A percentile compares a stretch with the other conserved stretches of the same genome.
Evolutionary conservation across 1,284 basidiomycete genomes (phyloP).

Genomic region (Tremellales sp.): DNA sequence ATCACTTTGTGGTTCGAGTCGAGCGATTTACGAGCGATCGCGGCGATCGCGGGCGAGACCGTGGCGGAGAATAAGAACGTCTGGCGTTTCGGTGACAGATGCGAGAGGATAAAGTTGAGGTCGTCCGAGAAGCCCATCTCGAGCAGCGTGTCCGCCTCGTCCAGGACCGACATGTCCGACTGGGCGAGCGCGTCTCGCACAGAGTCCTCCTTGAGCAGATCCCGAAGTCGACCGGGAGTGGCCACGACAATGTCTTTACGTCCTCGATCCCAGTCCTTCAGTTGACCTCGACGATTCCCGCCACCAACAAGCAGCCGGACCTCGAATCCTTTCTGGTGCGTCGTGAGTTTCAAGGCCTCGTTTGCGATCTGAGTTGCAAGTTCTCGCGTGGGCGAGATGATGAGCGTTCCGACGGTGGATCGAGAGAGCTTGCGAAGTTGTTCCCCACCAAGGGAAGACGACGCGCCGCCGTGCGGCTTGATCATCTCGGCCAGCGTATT

Average conservation of each 20-base stretch:
- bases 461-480: slow-evolving; percentile 21
- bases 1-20: slow-evolving; percentile 59
- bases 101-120: slow-evolving; percentile 67
- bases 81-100: slow-evolving; percentile 72
- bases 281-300: slow-evolving; percentile 61
- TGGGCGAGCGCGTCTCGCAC: slow-evolving; percentile 57
- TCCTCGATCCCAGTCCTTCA: slow-evolving; percentile 62
- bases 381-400: slow-evolving; percentile 92
- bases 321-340: slow-evolving; percentile 62
- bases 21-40: slow-evolving; percentile 57
- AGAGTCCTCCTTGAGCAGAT: slow-evolving; percentile 65
- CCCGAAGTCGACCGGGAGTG: slow-evolving; percentile 85
- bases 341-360: slow-evolving; percentile 69
- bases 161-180: slow-evolving; percentile 71
- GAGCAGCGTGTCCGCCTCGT: slow-evolving; percentile 92
- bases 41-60: slow-evolving; percentile 52
- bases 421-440: slow-evolving; percentile 48
- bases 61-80: slow-evolving; percentile 96
- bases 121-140: slow-evolving; percentile 96
- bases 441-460: slow-evolving; percentile 23
- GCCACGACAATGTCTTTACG: slow-evolving; percentile 84
- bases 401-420: slow-evolving; percentile 65
- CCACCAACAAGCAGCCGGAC: slow-evolving; percentile 82
- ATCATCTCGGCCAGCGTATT: slow-evolving; percentile 34
- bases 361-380: slow-evolving; percentile 89